These are phyloP conservation scores for Acmispon strigosus DNA, from an alignment of 306 rosid genomes.

Conservation along the genomic window DNA sequence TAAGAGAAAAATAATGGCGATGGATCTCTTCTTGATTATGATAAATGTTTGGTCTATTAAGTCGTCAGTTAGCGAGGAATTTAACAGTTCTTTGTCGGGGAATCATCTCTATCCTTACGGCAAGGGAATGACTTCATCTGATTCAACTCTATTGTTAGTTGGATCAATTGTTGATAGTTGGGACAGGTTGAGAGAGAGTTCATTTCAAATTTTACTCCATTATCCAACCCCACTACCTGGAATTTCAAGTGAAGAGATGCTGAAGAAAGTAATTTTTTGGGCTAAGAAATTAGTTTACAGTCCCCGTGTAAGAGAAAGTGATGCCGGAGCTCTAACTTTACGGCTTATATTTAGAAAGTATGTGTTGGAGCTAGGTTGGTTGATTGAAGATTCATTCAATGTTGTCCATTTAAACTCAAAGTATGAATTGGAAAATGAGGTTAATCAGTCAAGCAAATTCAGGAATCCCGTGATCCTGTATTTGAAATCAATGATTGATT, in stretches of 20 bases:
- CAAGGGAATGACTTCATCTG: conserved; percentile 65
- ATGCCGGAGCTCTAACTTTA: conserved; percentile 88
- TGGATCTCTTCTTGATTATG: conserved; percentile 78
- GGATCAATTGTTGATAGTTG: conserved; percentile 95
- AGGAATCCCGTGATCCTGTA: conserved; percentile 58
- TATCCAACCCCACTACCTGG: conserved; percentile 97
- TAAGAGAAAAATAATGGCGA: conserved; percentile 96
- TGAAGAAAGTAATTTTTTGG: conserved; percentile 57
- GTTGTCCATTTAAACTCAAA: conserved; percentile 32
- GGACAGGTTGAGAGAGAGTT: conserved; percentile 89
- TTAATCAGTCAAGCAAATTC: conserved; percentile 28
- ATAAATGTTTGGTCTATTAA: conserved; percentile 74
- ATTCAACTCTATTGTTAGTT: conserved; percentile 79
- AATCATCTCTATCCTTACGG: conserved; percentile 59
- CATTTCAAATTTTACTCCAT: conserved; percentile 82
- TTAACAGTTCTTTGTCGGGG: conserved; percentile 27
- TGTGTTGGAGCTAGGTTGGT: conserved; percentile 77
- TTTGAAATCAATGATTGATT: conserved; percentile 72
- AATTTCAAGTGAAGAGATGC: conserved; percentile 57
- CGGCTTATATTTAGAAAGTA: conserved; percentile 87
- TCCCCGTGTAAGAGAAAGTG: conserved; percentile 98
- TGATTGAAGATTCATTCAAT: conserved; percentile 47
- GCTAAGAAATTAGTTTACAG: conserved; percentile 88
- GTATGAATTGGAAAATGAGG: conserved; percentile 34
- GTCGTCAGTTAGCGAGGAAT: conserved; percentile 40